A percentile compares a stretch with the other conserved stretches of the same genome.
phyloP scores from a whole-genome alignment of 768 basidiomycete species.

The Tylopilus rubrobrunneus region DNA sequence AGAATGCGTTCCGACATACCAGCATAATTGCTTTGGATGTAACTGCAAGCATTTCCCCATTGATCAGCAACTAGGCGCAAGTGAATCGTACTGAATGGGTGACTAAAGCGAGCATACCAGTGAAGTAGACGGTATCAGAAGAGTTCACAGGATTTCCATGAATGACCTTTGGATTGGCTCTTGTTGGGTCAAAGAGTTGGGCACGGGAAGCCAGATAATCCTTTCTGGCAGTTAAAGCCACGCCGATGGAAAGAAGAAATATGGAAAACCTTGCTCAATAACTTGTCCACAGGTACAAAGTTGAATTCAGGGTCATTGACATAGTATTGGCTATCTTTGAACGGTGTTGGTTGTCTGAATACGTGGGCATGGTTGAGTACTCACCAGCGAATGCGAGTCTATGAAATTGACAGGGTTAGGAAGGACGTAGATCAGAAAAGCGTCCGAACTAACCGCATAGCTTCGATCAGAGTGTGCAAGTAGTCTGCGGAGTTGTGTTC shows the following conservation, averaged over 20 bases:
- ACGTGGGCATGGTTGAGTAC: conserved; percentile 4
- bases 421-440: neutral
- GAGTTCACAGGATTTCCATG: conserved; percentile 81
- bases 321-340: conserved; percentile 77
- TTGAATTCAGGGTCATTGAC: conserved; percentile 86
- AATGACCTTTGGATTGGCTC: conserved; percentile 60
- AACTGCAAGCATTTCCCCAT: conserved; percentile 89
- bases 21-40: conserved; percentile 84
- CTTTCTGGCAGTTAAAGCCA: conserved; percentile 37
- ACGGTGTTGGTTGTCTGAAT: neutral
- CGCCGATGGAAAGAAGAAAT: neutral
- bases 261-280: conserved; percentile 71
- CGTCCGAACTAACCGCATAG: conserved; percentile 55
- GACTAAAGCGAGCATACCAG: conserved; percentile 44
- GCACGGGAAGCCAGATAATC: conserved; percentile 82
- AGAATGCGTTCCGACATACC: conserved; percentile 39
- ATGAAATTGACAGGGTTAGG: neutral
- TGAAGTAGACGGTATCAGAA: conserved; percentile 94
- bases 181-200: conserved; percentile 66
- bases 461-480: conserved; percentile 82
- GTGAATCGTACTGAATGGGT: neutral
- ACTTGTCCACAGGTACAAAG: conserved; percentile 72
- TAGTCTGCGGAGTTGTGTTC: conserved; percentile 92
- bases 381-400: conserved; percentile 74
- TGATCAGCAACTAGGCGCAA: conserved; percentile 65